Evolutionary conservation across 2,329 filamentous ascomycete species (phyloP), one percentile per base, ranked within the genome.

Genomic region (Trichoderma semiorbis): DNA sequence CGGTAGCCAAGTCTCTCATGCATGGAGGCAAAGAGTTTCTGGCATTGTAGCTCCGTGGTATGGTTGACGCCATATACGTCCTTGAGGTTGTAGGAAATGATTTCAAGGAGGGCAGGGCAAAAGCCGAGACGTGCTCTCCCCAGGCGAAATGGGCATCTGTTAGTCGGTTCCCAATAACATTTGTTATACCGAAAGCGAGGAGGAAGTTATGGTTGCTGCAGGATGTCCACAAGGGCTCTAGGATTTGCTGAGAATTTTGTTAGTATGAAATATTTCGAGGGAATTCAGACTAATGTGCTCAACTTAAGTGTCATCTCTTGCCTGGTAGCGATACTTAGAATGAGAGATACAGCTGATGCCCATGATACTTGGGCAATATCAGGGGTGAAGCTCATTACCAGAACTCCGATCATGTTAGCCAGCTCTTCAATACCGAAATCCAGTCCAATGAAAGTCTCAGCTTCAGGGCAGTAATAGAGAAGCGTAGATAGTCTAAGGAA

Each of bases 121-220:
- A 47, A n/a, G 39, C 8, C 39, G 16, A 47, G 1, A 2, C 2
- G 18, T 50, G n/a, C 43, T 47, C 43, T 21, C 8, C n/a, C 11
- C 4, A 47, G 3, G 1, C 8, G 43, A 21, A 21, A 4, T 21
- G 18, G 1, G 5, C 4, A 11, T 47, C 10, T 47, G 18, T 0
- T 0, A 47, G 43, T 47, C 43, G 4, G 0, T 21, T 21, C n/a
- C 8, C 43, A 5, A 11, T 11, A 11, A 0, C 18, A 1, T 0
- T 21, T 21, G 43, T 47, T 21, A 11, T 47, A 4, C 3, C 21
- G n/a, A 21, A 8, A 11, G 18, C 21, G 1, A 47, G 18, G 43
- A 0, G 18, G 4, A 47, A 47, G 4, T 21, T 1, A 47, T 21
- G 11, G 43, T 0, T 21, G 18, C 11, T 47, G 43, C 18, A 2